Evolutionary conservation across 129 eudicot species (phyloP), one percentile per base, ranked within the genome.

Genomic region (Escallonia herrerae): DNA sequence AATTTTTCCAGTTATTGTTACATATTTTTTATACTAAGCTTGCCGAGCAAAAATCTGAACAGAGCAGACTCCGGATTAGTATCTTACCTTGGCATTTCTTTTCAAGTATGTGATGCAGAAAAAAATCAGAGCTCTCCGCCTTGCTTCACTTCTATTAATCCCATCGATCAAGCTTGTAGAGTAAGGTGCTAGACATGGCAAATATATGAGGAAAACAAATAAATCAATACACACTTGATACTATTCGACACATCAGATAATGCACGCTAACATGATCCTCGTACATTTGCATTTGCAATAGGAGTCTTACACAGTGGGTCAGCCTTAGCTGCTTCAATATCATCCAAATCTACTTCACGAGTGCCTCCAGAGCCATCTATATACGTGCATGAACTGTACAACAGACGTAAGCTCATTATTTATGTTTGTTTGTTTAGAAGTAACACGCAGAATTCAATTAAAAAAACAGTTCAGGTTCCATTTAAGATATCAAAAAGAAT

Each of bases 141-240:
- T 85, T 10, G 43, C 77, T 66, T 91, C 97, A 77, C 84, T 87
- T 78, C 73, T 86, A 83, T 91, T 91, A 71, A 87, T 85, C 49
- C 97, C 97, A 73, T 91, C 96, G 15, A 91, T 74, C 74, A 91
- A 72, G 71, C 93, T 81, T 76, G 74, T 61, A 57, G 90, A 66
- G 54, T 79, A 87, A 69, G 76, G 77, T 50, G 96, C 97, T 91
- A 55, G 74, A 86, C 38, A 72, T 66, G 15, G 72, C 14, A 64
- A 65, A 7, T 55, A 65, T 5, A 55, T 40, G 38, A 49, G 10
- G 22, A 56, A n/a, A 47, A 41, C 5, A 45, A 46, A 56, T 40
- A 42, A 11, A 49, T 15, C 58, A 4, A 43, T 50, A 48, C 8
- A 55, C 43, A 54, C 22, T 14, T 7, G 9, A 22, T 44, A 6